Evolutionary conservation across 169 alveolate genomes (phyloP).

Genomic region (Plasmodium chabaudi): DNA sequence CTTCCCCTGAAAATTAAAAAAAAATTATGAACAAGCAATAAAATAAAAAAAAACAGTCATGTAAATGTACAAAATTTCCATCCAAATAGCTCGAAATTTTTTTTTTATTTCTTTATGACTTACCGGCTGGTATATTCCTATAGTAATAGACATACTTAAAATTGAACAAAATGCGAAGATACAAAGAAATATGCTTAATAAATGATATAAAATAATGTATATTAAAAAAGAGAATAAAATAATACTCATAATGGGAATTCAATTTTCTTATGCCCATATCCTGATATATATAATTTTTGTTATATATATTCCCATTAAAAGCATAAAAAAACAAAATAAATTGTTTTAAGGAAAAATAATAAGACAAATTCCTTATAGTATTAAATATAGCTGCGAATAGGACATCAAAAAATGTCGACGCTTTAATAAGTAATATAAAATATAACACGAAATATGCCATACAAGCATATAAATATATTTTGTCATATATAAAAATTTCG

Average conservation of each 20-base stretch:
- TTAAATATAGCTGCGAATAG: conserved; percentile 39
- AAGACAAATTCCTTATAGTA: conserved; percentile 45
- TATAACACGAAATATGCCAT: conserved; percentile 19
- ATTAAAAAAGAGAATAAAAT: conserved; percentile 25
- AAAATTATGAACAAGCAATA: neutral
- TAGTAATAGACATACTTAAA: conserved; percentile 29
- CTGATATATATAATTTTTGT: conserved; percentile 27
- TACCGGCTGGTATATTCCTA: neutral
- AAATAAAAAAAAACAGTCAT: neutral
- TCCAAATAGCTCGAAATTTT: neutral
- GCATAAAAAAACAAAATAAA: conserved; percentile 53
- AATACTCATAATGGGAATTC: conserved; percentile 25
- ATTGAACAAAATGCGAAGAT: conserved; percentile 29
- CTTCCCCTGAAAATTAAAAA: neutral
- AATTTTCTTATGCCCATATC: conserved; percentile 16
- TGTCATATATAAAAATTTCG: conserved; percentile 23
- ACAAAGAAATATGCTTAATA: conserved; percentile 33
- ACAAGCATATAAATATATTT: conserved; percentile 32
- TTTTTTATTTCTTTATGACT: neutral
- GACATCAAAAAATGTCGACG: conserved; percentile 65
- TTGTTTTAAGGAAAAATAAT: conserved; percentile 56
- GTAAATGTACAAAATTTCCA: neutral
- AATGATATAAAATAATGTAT: conserved; percentile 27
- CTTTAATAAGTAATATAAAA: conserved; percentile 35
- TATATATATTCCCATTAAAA: conserved; percentile 61